phyloP scores from a whole-genome alignment of 2,329 filamentous ascomycete genomes.

The Albophoma yamanashiensis region DNA sequence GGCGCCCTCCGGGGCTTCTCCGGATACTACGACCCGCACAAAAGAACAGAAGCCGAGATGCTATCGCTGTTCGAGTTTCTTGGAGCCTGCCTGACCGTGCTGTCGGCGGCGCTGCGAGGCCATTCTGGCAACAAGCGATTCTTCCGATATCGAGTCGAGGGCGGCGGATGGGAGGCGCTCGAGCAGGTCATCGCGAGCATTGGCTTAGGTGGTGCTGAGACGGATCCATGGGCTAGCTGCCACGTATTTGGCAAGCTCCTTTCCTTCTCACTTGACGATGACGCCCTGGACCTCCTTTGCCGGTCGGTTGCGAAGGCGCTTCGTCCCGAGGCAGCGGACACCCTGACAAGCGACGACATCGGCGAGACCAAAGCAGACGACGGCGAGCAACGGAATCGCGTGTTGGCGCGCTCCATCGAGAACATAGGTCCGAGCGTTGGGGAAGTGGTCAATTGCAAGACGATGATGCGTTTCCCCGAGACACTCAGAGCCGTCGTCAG shows the following conservation, averaged over 20 bases:
- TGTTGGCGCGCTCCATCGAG: constrained; percentile 24
- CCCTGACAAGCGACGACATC: background rate
- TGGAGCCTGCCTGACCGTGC: constrained; percentile 58
- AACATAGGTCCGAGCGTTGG: constrained; percentile 29
- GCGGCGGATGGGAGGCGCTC: constrained; percentile 68
- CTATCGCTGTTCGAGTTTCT: constrained; percentile 57
- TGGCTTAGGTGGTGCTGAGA: constrained; percentile 52
- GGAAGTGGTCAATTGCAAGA: constrained; percentile 38
- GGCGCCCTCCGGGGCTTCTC: constrained; percentile 59
- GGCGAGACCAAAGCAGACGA: constrained; percentile 13
- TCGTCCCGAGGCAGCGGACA: constrained; percentile 17
- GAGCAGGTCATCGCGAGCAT: constrained; percentile 62
- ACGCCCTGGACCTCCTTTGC: constrained; percentile 61
- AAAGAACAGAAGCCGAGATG: constrained; percentile 51
- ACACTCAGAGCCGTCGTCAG: constrained; percentile 51
- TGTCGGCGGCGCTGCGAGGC: constrained; percentile 64
- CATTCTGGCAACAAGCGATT: constrained; percentile 83
- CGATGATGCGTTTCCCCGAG: constrained; percentile 48
- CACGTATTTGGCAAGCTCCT: constrained; percentile 77
- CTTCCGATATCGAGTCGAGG: constrained; percentile 66
- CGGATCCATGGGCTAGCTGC: constrained; percentile 56
- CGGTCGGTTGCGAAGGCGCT: constrained; percentile 32
- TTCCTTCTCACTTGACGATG: constrained; percentile 70
- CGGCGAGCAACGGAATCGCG: constrained; percentile 27
- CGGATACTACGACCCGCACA: constrained; percentile 63